A percentile compares a stretch with the other conserved stretches of the same genome.
Conservation (phyloP, 495 filamentous ascomycete species). For the Penicillium argentinense region DNA sequence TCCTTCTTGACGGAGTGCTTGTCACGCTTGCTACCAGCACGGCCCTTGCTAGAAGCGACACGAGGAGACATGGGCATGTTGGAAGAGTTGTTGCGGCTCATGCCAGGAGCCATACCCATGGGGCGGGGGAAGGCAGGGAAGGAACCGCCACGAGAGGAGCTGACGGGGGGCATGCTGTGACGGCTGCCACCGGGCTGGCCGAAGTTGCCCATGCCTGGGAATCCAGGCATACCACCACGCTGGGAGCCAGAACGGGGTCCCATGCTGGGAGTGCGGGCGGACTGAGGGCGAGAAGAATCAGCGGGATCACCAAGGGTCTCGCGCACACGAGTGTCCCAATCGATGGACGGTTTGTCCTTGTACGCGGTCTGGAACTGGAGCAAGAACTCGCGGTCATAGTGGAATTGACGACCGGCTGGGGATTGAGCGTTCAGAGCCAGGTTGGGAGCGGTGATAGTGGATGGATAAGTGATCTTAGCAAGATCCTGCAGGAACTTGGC, state of each 20-base stretch:
- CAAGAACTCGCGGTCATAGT: slow-evolving; percentile 93
- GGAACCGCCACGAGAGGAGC: slow-evolving; percentile 60
- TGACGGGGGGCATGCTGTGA: slow-evolving; percentile 63
- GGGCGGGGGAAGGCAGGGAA: slow-evolving; percentile 57
- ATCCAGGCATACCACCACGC: slow-evolving; percentile 20
- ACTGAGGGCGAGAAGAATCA: slow-evolving; percentile 63
- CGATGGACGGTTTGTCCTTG: slow-evolving; percentile 88
- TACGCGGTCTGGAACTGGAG: slow-evolving; percentile 96
- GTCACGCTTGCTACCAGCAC: slow-evolving; percentile 60
- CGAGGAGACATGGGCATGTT: slow-evolving; percentile 56
- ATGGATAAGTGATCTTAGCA: slow-evolving; percentile 69
- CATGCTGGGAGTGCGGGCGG: slow-evolving; percentile 65
- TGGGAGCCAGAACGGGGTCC: slow-evolving; percentile 39
- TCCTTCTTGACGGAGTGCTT: slow-evolving; percentile 54
- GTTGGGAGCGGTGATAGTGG: slow-evolving; percentile 80
- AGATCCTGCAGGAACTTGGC: slow-evolving; percentile 80
- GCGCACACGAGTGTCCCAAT: slow-evolving; percentile 83
- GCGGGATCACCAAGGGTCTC: slow-evolving; percentile 82
- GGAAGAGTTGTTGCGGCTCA: slow-evolving; percentile 57
- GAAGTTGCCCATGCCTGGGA: slow-evolving; percentile 70
- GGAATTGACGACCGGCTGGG: slow-evolving; percentile 77
- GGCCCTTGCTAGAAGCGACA: slow-evolving; percentile 49
- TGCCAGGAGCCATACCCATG: slow-evolving; percentile 57
- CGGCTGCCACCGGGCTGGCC: slow-evolving; percentile 33
- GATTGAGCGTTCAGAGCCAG: slow-evolving; percentile 79